A percentile compares a stretch with the other conserved stretches of the same genome.
Conservation (phyloP, 257 asterid species). For the Solanum pinnatisectum region DNA sequence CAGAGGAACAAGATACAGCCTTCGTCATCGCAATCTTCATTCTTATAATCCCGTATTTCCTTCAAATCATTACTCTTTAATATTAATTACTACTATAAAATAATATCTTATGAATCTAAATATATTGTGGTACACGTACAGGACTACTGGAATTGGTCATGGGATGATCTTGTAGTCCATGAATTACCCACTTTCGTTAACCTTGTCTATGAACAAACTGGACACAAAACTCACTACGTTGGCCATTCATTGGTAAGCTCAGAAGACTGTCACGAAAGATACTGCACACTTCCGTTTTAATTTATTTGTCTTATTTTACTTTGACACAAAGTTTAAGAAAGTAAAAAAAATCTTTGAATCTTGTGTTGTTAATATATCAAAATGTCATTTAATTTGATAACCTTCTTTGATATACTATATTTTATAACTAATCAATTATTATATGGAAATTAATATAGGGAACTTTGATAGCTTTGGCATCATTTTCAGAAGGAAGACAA, state of each 20-base stretch:
- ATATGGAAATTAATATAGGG: conserved; percentile 32
- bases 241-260: conserved; percentile 37
- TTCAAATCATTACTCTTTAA: not conserved
- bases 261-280: not conserved
- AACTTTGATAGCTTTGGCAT: conserved; percentile 69
- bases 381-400: not conserved
- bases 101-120: not conserved
- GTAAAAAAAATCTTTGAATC: too few relatives aligned
- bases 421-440: not conserved
- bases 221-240: conserved; percentile 21
- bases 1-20: conserved; percentile 16
- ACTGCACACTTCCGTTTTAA: too few relatives aligned
- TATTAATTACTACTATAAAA: too few relatives aligned
- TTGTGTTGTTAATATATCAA: too few relatives aligned
- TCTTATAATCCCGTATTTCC: conserved; percentile 1
- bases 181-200: conserved; percentile 21
- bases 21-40: conserved; percentile 11
- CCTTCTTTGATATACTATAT: not conserved
- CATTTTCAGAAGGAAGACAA: conserved; percentile 60
- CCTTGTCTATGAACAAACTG: conserved; percentile 22
- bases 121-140: not conserved
- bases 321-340: not conserved
- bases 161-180: conserved; percentile 35
- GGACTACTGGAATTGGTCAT: conserved; percentile 46
- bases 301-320: too few relatives aligned